Evolutionary conservation across 306 rosid species (phyloP).

Genomic region (apple (Malus domestica)): ASM211411v1 NC_041795.1:29024001-29024500

Average conservation of each 20-base stretch:
- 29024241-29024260: constrained; percentile 37
- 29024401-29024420: neutral
- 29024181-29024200: constrained; percentile 40
- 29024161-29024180: constrained; percentile 39
- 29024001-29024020: constrained; percentile 46
- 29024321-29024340: constrained; percentile 24
- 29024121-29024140: constrained; percentile 28
- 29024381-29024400: constrained; percentile 3
- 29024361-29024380: neutral
- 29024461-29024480: neutral
- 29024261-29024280: constrained; percentile 23
- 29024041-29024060: constrained; percentile 32
- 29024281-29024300: constrained; percentile 9
- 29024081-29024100: neutral
- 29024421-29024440: neutral
- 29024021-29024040: constrained; percentile 54
- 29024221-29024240: constrained; percentile 48
- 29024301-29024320: constrained; percentile 19
- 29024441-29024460: neutral
- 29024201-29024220: constrained; percentile 48
- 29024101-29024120: neutral
- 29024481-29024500: neutral
- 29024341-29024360: constrained; percentile 18
- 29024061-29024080: constrained; percentile 29
- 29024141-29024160: constrained; percentile 25